Evolutionary conservation across 2,329 filamentous ascomycete genomes (phyloP).

Genomic region (Chrysoporthe deuterocubensis): DNA sequence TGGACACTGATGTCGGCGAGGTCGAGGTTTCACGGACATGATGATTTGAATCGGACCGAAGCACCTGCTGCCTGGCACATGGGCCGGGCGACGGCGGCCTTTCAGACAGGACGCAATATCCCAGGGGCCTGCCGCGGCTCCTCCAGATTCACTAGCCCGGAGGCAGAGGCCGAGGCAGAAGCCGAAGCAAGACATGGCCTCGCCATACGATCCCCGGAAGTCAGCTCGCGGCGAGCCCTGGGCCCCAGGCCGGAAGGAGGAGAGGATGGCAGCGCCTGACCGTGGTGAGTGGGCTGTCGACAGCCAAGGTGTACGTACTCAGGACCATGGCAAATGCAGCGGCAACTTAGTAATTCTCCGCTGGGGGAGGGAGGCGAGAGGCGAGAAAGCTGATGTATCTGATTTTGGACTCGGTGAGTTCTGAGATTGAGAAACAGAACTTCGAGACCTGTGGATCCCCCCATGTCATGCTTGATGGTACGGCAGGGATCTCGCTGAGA

Average conservation of each 20-base stretch:
- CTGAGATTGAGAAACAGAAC: not conserved
- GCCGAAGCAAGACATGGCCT: not conserved
- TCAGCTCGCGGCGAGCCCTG: not conserved
- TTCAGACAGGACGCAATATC: no score
- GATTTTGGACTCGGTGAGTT: not conserved
- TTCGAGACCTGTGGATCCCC: not conserved
- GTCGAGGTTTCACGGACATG: not conserved
- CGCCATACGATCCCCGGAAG: not conserved
- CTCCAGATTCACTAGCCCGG: not conserved
- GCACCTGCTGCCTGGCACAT: conserved; percentile 5
- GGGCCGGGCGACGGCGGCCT: not conserved
- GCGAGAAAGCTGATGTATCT: not conserved
- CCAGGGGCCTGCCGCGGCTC: not conserved
- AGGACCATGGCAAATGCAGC: not conserved
- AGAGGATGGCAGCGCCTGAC: not conserved
- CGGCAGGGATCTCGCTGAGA: not conserved
- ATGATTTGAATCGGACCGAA: not conserved
- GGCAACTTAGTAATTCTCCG: not conserved
- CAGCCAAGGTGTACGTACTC: not conserved
- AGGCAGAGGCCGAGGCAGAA: not conserved
- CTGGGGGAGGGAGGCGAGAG: not conserved
- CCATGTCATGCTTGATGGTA: not conserved
- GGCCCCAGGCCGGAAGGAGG: not conserved
- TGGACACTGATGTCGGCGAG: not conserved
- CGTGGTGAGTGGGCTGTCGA: not conserved